Conservation (phyloP, 345 rosid genomes). For the Brassica carinata region DNA sequence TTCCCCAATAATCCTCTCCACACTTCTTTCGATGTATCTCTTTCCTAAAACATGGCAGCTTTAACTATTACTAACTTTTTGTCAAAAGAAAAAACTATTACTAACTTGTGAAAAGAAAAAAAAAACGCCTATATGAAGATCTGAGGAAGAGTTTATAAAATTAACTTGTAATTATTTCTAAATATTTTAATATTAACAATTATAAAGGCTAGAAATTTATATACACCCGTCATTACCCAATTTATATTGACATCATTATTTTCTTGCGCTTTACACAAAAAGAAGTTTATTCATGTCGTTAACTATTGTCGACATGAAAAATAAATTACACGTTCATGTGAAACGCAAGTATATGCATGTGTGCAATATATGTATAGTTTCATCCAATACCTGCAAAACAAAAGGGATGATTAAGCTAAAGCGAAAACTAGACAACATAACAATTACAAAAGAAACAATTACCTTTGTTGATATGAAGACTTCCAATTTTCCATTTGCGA, state of each 20-base stretch:
- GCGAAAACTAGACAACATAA: neutral
- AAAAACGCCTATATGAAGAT: neutral
- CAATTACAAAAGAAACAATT: neutral
- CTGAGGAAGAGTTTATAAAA: neutral
- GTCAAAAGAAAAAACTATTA: too few species aligned
- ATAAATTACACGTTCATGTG: neutral
- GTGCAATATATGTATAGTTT: neutral
- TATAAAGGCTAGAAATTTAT: neutral
- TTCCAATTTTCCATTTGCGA: constrained; percentile 47
- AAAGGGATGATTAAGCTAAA: neutral
- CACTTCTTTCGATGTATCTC: constrained; percentile 42
- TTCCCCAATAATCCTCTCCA: constrained; percentile 38
- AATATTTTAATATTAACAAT: neutral
- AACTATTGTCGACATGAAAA: neutral
- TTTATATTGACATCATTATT: neutral
- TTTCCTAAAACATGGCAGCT: constrained; percentile 38
- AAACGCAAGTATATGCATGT: neutral
- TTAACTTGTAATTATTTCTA: neutral
- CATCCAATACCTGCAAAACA: neutral
- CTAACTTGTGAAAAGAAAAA: neutral
- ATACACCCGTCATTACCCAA: neutral
- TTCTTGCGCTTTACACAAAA: neutral
- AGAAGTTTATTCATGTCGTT: neutral
- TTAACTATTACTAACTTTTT: neutral
- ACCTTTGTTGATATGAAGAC: neutral